A percentile compares a stretch with the other conserved stretches of the same genome.
These are phyloP conservation scores for Cryphonectria parasitica DNA, from an alignment of 2,329 filamentous ascomycete genomes.

Conservation along the genomic window DNA sequence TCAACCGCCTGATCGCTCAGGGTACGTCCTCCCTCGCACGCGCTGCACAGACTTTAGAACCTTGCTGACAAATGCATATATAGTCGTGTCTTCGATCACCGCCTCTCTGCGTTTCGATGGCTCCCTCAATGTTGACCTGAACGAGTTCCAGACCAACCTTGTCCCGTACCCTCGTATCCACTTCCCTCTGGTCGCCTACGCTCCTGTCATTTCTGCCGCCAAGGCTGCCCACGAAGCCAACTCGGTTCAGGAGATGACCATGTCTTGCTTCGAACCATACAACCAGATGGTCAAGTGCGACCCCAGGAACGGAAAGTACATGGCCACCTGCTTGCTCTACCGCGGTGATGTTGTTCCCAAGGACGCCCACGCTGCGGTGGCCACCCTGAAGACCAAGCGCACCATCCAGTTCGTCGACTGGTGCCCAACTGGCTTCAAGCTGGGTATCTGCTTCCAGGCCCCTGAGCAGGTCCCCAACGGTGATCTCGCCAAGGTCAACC, in stretches of 20 bases:
- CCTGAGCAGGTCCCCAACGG: slow-evolving; percentile 95
- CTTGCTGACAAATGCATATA: slow-evolving; percentile 35
- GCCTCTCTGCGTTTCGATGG: slow-evolving; percentile 98
- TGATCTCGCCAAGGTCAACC: slow-evolving; percentile 96
- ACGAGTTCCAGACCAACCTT: slow-evolving; percentile 99
- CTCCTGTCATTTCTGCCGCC: slow-evolving; percentile 90
- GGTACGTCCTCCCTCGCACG: slow-evolving; percentile 55
- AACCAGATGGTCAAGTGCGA: slow-evolving; percentile 99
- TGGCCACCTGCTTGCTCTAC: slow-evolving; percentile 98
- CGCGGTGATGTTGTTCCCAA: slow-evolving; percentile 97
- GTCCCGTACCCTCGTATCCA: slow-evolving; percentile 99
- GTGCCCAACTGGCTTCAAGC: slow-evolving; percentile 99
- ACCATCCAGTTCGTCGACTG: slow-evolving; percentile 99
- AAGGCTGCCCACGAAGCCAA: slow-evolving; percentile 98
- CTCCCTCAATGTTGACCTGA: slow-evolving; percentile 97
- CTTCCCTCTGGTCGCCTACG: slow-evolving; percentile 97
- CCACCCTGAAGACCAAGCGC: slow-evolving; percentile 97
- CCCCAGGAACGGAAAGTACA: slow-evolving; percentile 98
- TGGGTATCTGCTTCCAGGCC: slow-evolving; percentile 99
- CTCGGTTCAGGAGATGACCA: slow-evolving; percentile 97
- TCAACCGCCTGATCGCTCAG: slow-evolving; percentile 98
- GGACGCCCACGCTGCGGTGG: slow-evolving; percentile 89
- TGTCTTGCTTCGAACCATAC: slow-evolving; percentile 99
- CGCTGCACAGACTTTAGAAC: neutral
- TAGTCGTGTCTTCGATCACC: slow-evolving; percentile 97